Percentiles rank a stretch among this genome's conserved stretches.
Evolutionary conservation across 2,329 filamentous ascomycete species (phyloP).

Genomic region (Cytospora paraplurivora): DNA sequence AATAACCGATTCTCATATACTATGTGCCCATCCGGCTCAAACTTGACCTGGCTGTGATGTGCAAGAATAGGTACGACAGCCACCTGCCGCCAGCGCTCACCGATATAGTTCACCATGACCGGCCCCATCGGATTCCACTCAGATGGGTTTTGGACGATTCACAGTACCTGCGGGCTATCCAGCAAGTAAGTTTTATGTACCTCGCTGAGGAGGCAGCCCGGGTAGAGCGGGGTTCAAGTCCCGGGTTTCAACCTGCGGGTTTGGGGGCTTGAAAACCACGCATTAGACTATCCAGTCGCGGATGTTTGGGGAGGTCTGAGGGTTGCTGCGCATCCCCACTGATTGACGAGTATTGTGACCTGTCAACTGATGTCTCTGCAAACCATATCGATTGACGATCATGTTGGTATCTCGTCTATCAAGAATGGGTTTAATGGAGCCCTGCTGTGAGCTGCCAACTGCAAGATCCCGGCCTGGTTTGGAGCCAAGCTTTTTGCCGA

Average conservation of each 20-base stretch:
- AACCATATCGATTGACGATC: not conserved
- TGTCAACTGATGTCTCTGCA: not conserved
- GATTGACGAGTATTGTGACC: not conserved
- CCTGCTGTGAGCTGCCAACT: not conserved
- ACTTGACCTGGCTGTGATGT: not conserved
- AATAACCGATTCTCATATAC: not conserved
- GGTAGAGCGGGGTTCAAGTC: too few species aligned
- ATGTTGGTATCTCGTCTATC: not conserved
- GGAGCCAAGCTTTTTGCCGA: constrained; percentile 29
- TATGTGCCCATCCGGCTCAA: not conserved
- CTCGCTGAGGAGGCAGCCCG: too few species aligned
- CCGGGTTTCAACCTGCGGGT: too few species aligned
- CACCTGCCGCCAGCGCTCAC: not conserved
- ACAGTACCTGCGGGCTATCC: not conserved
- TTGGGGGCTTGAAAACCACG: not conserved
- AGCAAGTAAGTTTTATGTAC: not conserved
- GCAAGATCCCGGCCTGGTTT: constrained; percentile 10
- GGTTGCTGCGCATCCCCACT: not conserved
- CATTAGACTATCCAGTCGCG: not conserved
- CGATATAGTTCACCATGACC: not conserved
- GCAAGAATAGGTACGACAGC: not conserved
- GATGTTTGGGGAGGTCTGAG: not conserved
- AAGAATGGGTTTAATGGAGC: not conserved
- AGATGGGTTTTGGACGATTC: not conserved
- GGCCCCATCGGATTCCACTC: not conserved